A percentile compares a stretch with the other conserved stretches of the same genome.
Conservation (phyloP, 768 basidiomycete genomes). For the Coprinopsis sp. region DNA sequence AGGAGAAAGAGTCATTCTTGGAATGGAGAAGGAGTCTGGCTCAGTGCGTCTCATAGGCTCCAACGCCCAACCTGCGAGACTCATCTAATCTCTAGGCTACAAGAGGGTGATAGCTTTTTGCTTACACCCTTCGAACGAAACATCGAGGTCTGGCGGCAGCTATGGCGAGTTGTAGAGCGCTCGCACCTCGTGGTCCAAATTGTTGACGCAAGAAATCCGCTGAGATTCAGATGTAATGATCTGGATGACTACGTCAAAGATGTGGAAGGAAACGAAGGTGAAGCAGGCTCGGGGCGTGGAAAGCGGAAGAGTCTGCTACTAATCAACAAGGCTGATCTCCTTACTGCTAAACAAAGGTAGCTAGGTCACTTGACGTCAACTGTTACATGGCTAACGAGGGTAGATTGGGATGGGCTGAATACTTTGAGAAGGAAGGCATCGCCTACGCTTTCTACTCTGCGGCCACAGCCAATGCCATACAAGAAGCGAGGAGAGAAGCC, state of each 20-base stretch:
- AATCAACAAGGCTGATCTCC: conserved; percentile 93
- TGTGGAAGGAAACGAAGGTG: conserved; percentile 78
- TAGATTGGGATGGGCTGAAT: conserved; percentile 87
- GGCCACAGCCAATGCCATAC: conserved; percentile 77
- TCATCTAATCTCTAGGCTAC: conserved; percentile 50
- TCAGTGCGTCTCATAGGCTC: conserved; percentile 51
- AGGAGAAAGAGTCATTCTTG: conserved; percentile 87
- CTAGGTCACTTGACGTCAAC: neutral
- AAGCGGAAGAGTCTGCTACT: conserved; percentile 74
- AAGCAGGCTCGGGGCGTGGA: conserved; percentile 69
- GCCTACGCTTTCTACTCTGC: conserved; percentile 94
- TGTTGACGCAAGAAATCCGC: conserved; percentile 92
- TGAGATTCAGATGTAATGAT: conserved; percentile 90
- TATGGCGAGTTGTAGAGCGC: conserved; percentile 95
- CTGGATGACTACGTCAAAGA: conserved; percentile 82
- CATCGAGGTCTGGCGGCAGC: conserved; percentile 95
- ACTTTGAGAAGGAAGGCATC: conserved; percentile 72
- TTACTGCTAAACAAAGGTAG: conserved; percentile 84
- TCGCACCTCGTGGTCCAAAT: conserved; percentile 95
- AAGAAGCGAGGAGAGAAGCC: conserved; percentile 63
- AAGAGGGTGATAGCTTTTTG: conserved; percentile 83
- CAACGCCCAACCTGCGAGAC: neutral
- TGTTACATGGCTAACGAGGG: conserved; percentile 2
- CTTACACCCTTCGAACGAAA: conserved; percentile 97
- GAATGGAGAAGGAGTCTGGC: conserved; percentile 93